These are phyloP conservation scores for Bremia lactucae DNA, from an alignment of 352 stramenopile genomes.

Conservation along the genomic window DNA sequence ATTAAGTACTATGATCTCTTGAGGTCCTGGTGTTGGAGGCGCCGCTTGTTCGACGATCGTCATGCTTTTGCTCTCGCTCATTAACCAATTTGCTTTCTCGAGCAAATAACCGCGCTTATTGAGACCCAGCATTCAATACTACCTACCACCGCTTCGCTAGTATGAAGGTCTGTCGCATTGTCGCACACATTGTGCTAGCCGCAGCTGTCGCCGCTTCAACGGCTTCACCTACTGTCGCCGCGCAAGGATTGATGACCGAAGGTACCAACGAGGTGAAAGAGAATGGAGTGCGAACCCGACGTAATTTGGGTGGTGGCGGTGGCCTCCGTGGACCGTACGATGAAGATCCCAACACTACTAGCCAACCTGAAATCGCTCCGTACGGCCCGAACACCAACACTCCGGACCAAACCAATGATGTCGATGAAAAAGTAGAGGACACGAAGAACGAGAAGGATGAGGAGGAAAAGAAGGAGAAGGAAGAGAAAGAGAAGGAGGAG, in stretches of 20 bases:
- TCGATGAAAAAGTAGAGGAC: too few relatives aligned
- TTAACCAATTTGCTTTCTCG: slow-evolving; percentile 23
- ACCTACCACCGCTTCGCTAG: slow-evolving; percentile 1
- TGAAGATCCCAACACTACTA: too few relatives aligned
- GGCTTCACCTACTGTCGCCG: slow-evolving; percentile 11
- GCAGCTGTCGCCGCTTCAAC: slow-evolving; percentile 13
- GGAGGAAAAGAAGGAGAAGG: slow-evolving; percentile 9
- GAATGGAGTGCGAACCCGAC: background rate
- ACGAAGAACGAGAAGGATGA: slow-evolving; percentile 8
- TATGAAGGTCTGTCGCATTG: slow-evolving; percentile 24
- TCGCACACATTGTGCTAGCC: slow-evolving; percentile 20
- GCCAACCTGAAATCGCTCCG: too few relatives aligned
- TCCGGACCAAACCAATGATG: too few relatives aligned
- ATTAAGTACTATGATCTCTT: too few relatives aligned
- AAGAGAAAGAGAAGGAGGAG: too few relatives aligned
- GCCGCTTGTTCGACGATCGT: too few relatives aligned
- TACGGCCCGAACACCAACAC: too few relatives aligned
- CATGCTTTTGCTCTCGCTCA: too few relatives aligned
- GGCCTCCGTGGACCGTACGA: slow-evolving; percentile 14
- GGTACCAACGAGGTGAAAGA: slow-evolving; percentile 5
- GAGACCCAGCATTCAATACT: slow-evolving; percentile 16
- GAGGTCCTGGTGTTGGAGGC: too few relatives aligned
- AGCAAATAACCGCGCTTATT: slow-evolving; percentile 16
- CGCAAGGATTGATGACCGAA: slow-evolving; percentile 11
- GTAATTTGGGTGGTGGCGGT: slow-evolving; percentile 14